Evolutionary conservation across 495 filamentous ascomycete species (phyloP), one percentile per base, ranked within the genome.

Genomic region (Aspergillus homomorphus): DNA sequence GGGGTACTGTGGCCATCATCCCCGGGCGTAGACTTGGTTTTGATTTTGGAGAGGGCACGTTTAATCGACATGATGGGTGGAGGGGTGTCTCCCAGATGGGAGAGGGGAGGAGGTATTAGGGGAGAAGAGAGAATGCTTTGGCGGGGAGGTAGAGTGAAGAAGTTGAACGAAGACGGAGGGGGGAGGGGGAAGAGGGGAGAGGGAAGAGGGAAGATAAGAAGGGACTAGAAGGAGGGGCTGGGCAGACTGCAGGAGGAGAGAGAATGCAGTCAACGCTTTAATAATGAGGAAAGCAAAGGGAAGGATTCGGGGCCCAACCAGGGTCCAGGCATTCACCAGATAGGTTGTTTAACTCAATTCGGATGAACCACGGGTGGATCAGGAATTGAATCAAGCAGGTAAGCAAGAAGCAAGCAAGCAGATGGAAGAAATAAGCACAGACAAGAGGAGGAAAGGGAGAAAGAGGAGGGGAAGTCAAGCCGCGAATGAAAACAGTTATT

Each of bases 31-130:
- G 22, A 26, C 15, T n/a, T n/a, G n/a, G 54, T 59, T 19, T 61
- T 73, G 56, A 77, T 75, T 58, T 80, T 80, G 33, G 75, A 72
- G 12, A 80, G 60, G 51, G 76, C 75, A 45, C 76, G 69, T 62
- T 73, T 76, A 56, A 79, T 77, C 8, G 76, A 79, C 76, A 79
- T 79, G 57, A 24, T 67, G 61, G 53, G 19, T 38, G 56, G 43
- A 42, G 22, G 22, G 15, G 60, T 52, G 33, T 38, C 33, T 38
- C 33, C 33, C 33, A 30, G 48, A 42, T 26, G 12, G 53, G 14
- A 48, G 42, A 20, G 52, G 19, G 20, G 23, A 12, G 33, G 43
- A 14, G 30, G 38, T 42, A 52, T 51, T 57, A 49, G 49, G 49
- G 23, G 84, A 64, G 78, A 15, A 68, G 77, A 33, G 70, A 30